Evolutionary conservation across 805 yeast genomes (phyloP), one percentile per base, ranked within the genome.

Genomic region (Wickerhamiella azyma): DNA sequence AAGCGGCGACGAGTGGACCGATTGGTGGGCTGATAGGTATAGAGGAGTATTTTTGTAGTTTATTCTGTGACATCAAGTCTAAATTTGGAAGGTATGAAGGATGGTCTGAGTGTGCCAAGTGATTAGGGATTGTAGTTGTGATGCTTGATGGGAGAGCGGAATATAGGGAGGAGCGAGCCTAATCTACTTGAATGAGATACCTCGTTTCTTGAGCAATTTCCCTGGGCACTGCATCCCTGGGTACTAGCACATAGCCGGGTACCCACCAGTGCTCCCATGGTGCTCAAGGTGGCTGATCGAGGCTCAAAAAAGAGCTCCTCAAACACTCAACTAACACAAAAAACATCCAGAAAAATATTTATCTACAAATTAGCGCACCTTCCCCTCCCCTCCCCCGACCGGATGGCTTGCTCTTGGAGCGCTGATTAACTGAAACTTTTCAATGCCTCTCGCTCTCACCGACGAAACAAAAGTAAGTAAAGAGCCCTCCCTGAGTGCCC

Each of bases 381-480:
- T 11, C 5, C 10, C 13, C 41, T 21, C 6, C 26, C 41, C 24
- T 8, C 5, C 5, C 10, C 13, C 41, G 16, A 4, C 26, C 7
- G 2, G 18, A 10, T 18, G 14, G 4, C 28, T n/a, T 13, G 10
- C 47, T 19, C 14, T 28, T 4, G 30, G 30, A 5, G 11, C 33
- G 33, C 33, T 30, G 33, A 30, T 13, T 30, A 30, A 21, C 24
- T 21, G 19, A 35, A 42, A 24, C 38, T 42, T 42, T 35, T 41
- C 32, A 35, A 54, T 60, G 62, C 49, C 59, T 45, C 52, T 56
- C 47, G 46, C 59, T 14, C 52, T 66, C 32, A 65, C 67, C 28
- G 69, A 66, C 56, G 69, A 66, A 52, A 58, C 70, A 29, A 66
- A 61, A 54, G 66, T 64, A 54, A 18, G 62, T 51, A 24, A 21